Conservation (phyloP, 2,329 filamentous ascomycete species). For the Simplicillium sp. region DNA sequence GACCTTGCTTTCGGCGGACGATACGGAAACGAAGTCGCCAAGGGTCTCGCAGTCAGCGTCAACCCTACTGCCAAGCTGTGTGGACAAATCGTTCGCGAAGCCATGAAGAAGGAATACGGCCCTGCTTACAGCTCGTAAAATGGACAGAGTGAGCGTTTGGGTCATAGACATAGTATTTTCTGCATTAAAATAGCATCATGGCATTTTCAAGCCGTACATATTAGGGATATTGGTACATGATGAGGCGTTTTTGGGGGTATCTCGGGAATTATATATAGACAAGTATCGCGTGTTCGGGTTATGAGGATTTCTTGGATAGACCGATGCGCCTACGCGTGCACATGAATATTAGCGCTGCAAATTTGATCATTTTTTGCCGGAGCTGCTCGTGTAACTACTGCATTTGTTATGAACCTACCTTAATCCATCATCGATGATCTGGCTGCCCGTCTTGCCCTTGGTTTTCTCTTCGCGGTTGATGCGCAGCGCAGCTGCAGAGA, state of each 20-base stretch:
- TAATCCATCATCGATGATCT: slow-evolving; percentile 38
- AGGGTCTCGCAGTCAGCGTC: slow-evolving; percentile 51
- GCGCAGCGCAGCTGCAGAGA: slow-evolving; percentile 43
- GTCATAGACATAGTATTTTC: neutral
- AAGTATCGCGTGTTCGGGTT: no score
- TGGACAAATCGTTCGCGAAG: slow-evolving; percentile 58
- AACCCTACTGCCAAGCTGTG: slow-evolving; percentile 63
- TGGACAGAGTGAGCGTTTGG: slow-evolving; percentile 3
- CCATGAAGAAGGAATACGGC: slow-evolving; percentile 60
- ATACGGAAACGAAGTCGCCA: slow-evolving; percentile 57
- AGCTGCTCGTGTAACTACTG: no score
- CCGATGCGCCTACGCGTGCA: neutral
- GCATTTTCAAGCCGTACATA: neutral
- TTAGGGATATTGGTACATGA: neutral
- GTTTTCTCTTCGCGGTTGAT: slow-evolving; percentile 53
- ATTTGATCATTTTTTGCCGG: no score
- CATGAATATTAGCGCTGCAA: no score
- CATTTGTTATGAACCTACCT: slow-evolving; percentile 19
- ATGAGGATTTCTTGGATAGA: neutral
- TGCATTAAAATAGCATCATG: neutral
- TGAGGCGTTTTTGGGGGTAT: neutral
- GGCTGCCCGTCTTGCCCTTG: slow-evolving; percentile 41
- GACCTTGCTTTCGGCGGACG: slow-evolving; percentile 56
- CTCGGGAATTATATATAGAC: neutral
- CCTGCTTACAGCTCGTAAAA: slow-evolving; percentile 27